Evolutionary conservation across 2,329 filamentous ascomycete species (phyloP), one percentile per base, ranked within the genome.

Genomic region (Verticillium albo-atrum): DNA sequence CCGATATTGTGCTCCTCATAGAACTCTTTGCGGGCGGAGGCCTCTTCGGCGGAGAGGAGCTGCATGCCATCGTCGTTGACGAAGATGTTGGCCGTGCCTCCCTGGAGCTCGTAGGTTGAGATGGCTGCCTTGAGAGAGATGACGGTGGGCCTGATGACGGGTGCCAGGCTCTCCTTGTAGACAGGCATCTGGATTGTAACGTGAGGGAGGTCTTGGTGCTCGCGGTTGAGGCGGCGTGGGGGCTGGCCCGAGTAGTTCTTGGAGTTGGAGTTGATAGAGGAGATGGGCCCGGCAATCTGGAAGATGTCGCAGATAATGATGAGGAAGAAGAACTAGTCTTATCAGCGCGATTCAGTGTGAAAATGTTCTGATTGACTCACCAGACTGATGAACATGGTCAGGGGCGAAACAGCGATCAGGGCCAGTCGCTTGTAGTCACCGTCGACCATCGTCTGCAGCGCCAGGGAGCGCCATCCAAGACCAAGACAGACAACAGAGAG

Each of bases 61-160:
- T 88, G 86, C 80, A 89, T 84, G 59, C 87, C 86, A 63, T 89
- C 87, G 59, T 89, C 87, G 63, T 89, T 89, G 68, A 89, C 73
- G 66, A 88, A 88, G 62, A 89, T 87, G 66, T 84, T 88, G 27
- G 87, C 87, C 1, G 85, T 82, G 7, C 87, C 87, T n/a, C 87
- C 87, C 55, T 79, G 76, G 54, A 76, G 73, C 63, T 82, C 79
- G 63, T 82, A 82, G 56, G 76, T 75, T 1, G 76, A 78, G 54
- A 82, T 81, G 20, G 80, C 80, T 1, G 76, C 74, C 63, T 81
- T 78, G 50, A 82, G 68, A 56, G 76, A 79, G 47, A 75, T 70
- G 50, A 82, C 72, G 0, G 80, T 83, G 5, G 80, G 80, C 10
- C 77, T 74, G 62, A 83, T 82, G 67, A 78, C 76, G 5, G 65